Percentiles rank a stretch among this genome's conserved stretches.
Conservation (phyloP, 2,329 filamentous ascomycete species). For the Pseudogymnoascus sp. region DNA sequence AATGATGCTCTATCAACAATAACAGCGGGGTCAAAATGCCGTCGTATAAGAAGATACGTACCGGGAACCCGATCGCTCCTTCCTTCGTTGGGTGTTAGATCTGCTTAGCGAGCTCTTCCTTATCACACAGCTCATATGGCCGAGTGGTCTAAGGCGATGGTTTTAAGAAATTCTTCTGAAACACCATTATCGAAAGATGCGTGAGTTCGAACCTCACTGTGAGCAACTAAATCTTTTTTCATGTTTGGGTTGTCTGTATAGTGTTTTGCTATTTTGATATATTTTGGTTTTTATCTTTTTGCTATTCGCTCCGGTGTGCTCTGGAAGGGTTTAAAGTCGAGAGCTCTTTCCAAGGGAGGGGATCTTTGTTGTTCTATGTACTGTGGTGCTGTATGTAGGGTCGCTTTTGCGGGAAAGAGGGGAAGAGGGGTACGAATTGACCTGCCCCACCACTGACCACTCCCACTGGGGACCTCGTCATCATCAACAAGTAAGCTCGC, state of each 20-base stretch:
- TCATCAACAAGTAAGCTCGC: conserved; percentile 6
- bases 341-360: too few species aligned
- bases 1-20: background rate
- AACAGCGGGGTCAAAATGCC: background rate
- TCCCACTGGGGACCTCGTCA: background rate
- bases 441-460: conserved; percentile 2
- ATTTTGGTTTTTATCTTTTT: background rate
- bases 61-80: background rate
- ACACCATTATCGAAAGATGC: conserved; percentile 29
- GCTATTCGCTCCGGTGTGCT: background rate
- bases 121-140: conserved; percentile 13
- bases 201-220: conserved; percentile 29
- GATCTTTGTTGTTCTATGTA: too few species aligned
- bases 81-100: background rate
- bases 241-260: conserved; percentile 15
- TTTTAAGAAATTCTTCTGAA: conserved; percentile 11
- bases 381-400: background rate
- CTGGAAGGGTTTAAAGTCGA: background rate
- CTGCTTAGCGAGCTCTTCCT: background rate
- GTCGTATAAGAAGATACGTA: background rate
- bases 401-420: background rate
- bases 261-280: conserved; percentile 10
- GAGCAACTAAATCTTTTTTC: conserved; percentile 15
- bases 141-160: conserved; percentile 16
- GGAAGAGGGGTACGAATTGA: conserved; percentile 7